Evolutionary conservation across 129 eudicot species (phyloP).

Genomic region (Dittrichia graveolens): DNA sequence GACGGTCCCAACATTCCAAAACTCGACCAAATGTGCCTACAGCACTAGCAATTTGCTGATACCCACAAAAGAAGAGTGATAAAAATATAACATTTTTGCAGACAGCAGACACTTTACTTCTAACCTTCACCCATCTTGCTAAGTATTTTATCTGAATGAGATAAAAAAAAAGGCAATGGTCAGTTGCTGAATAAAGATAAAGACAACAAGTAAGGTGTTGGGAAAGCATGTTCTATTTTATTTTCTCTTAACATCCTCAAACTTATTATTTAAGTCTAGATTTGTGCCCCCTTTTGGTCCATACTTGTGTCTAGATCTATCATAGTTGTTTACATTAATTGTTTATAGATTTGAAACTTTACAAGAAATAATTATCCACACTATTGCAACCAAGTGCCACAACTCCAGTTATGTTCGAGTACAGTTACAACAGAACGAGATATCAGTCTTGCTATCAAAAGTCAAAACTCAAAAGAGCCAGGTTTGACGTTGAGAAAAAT

Average conservation of each 20-base stretch:
- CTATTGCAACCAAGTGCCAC: too few relatives aligned
- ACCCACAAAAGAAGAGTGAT: slow-evolving; percentile 72
- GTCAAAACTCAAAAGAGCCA: too few relatives aligned
- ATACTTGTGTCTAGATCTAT: not conserved
- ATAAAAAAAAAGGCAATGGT: slow-evolving; percentile 21
- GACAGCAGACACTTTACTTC: slow-evolving; percentile 77
- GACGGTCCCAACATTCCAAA: slow-evolving; percentile 95
- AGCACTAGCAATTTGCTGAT: slow-evolving; percentile 83
- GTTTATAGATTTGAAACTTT: too few relatives aligned
- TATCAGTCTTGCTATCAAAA: too few relatives aligned
- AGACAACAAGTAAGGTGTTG: slow-evolving; percentile 3
- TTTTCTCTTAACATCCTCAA: not conserved
- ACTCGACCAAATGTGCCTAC: slow-evolving; percentile 99
- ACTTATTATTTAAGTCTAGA: not conserved
- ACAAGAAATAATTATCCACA: too few relatives aligned
- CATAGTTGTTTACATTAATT: too few relatives aligned
- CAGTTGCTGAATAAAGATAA: slow-evolving; percentile 21
- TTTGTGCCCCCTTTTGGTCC: not conserved
- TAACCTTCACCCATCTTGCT: slow-evolving; percentile 99
- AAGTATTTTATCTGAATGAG: slow-evolving; percentile 76
- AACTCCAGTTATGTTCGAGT: too few relatives aligned
- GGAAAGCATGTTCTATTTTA: not conserved
- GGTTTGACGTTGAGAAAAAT: too few relatives aligned
- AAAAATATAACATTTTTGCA: slow-evolving; percentile 69
- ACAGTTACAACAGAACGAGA: too few relatives aligned